phyloP scores from a whole-genome alignment of 768 basidiomycete species.

The Russula sp. region DNA sequence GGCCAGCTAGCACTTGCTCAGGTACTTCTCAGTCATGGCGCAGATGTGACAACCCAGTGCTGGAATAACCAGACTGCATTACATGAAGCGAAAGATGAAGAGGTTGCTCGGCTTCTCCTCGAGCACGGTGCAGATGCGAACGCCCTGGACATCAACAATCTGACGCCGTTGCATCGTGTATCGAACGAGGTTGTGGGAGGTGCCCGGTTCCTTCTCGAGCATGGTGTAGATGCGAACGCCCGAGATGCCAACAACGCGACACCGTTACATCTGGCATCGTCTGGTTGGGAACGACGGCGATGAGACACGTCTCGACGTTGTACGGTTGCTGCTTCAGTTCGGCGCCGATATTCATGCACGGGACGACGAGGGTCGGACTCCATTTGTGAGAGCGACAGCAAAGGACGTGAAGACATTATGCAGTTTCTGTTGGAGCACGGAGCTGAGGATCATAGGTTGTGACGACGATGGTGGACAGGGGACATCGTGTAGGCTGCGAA shows the following conservation, averaged over 20 bases:
- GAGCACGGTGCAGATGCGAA: not conserved
- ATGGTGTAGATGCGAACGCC: not conserved
- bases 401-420: not conserved
- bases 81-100: not conserved
- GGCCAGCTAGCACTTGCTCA: not conserved
- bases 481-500: not conserved
- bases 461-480: not conserved
- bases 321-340: not conserved
- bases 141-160: not conserved
- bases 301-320: not conserved
- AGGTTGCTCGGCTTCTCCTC: not conserved
- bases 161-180: not conserved
- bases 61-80: not conserved
- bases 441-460: not conserved
- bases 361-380: not conserved
- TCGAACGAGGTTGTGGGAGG: not conserved
- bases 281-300: too few species aligned
- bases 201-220: slow-evolving; percentile 5
- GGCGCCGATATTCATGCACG: not conserved
- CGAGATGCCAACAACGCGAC: not conserved
- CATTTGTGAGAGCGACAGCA: not conserved
- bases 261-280: slow-evolving; percentile 1
- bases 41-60: not conserved
- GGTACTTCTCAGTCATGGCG: not conserved
- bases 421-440: not conserved